Evolutionary conservation across 306 rosid species (phyloP), one percentile per base, ranked within the genome.

Genomic region (Glycine tomentella): DNA sequence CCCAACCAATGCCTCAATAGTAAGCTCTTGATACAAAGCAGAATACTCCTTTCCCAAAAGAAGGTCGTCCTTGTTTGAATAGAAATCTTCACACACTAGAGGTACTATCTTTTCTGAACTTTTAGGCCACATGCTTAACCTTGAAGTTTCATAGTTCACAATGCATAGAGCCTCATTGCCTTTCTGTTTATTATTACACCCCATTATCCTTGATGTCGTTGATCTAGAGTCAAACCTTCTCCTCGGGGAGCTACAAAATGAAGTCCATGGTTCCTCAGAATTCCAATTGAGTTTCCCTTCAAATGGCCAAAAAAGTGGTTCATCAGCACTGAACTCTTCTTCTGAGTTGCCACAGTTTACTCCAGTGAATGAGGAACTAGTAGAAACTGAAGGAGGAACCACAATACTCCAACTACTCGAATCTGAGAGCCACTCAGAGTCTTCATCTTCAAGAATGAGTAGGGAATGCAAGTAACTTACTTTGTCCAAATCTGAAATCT

Each of bases 231-330:
- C 31, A 25, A 25, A 25, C 31, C 31, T 25, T 25, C 31, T 25
- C 2, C 31, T 1, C 31, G 31, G 31, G 31, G 31, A 25, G 31
- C 31, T 25, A 25, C 31, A 25, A 25, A 25, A 25, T 25, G 31
- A 25, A 25, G 31, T 25, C 31, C 31, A 25, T 2, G 31, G 31
- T 25, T 25, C 31, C 31, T 82, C 83, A 69, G 66, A 73, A 57
- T 71, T 20, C 92, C 89, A 81, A 49, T 65, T 52, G 7, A 65
- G 56, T 66, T 83, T 40, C 69, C 59, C 80, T 55, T 87, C 87
- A 25, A 79, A 88, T 63, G 89, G 94, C 92, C 90, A 88, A 72
- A 85, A 90, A 13, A 90, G 86, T 66, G 94, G 92, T 77, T 85
- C 88, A 25, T 87, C 77, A 0, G 9, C 40, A 7, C 13, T 45